Base-by-base conservation (phyloP, 176 grass and related monocot genomes). In the Musa beccarii region DNA sequence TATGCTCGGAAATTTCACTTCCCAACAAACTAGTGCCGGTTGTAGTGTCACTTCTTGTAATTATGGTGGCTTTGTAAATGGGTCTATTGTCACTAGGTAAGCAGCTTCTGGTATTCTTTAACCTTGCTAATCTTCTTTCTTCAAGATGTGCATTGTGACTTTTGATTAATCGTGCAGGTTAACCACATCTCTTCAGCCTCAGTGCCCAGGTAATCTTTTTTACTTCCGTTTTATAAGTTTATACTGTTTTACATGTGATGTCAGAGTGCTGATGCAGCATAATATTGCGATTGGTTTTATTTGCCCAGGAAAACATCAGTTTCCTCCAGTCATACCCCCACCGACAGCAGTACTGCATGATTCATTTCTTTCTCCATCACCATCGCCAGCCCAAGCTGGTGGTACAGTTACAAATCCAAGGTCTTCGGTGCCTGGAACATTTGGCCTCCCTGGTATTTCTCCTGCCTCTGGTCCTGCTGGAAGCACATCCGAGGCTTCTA, bases 41-140 rank as follows among this genome's bases (percentile, higher is more conserved):
- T 99, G 96, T 86, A 99, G 91, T 53, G 80, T 95, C 54, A 92
- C 96, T 52, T 86, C 91, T 17, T 99, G 91, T 78, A 86, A 53
- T 51, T 99, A 99, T 8, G 83, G 76, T 66, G 96, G 96, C 68
- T 99, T 99, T 71, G 81, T 94, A 15, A 99, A 94, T 75, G 95
- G 91, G 51, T 81, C 86, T 50, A 92, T 99, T 78, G 49, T 64
- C 68, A 82, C 95, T 23, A 82, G 51, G 90, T 99, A 99, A 86
- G 85, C 65, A 79, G 49, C 17, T 66, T 11, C 59, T 59, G 16
- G 1, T 59, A 8, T 11, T 43, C 16, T 66, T 23, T 13, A 9
- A 6, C 9, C 19, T 20, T 15, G 12, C 1, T 24, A 66, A 19
- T 19, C 1, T 77, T 23, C 54, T 1, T 57, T 76, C 21, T 63